phyloP scores from a whole-genome alignment of 1,284 basidiomycete species.

The Abortiporus biennis region DNA sequence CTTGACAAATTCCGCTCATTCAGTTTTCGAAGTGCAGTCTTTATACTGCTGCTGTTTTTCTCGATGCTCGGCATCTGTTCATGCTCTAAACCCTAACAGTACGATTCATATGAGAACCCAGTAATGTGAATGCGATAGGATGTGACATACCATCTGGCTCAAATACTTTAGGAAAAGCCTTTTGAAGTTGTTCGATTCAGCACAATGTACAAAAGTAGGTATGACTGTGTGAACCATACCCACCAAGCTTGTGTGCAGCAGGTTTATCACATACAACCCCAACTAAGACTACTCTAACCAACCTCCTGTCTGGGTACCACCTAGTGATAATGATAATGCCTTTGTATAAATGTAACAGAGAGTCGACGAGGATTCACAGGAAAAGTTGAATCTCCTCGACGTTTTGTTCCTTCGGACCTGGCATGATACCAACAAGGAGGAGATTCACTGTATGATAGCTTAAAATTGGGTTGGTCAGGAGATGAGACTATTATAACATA shows the following conservation, averaged over 20 bases:
- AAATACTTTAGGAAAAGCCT: neutral
- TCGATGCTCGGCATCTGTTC: constrained; percentile 6
- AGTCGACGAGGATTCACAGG: constrained; percentile 14
- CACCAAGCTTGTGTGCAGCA: constrained; percentile 24
- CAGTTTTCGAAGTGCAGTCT: constrained; percentile 5
- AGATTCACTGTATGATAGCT: constrained; percentile 14
- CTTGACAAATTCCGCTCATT: constrained; percentile 15
- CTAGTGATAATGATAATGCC: constrained; percentile 15
- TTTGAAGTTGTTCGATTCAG: neutral
- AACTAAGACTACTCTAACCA: constrained; percentile 19
- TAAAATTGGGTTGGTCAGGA: neutral
- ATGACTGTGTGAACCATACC: constrained; percentile 24
- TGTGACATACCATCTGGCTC: neutral
- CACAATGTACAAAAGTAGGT: neutral
- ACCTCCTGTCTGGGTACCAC: constrained; percentile 12
- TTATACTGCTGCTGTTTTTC: constrained; percentile 14
- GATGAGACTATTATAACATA: neutral
- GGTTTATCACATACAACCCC: constrained; percentile 27
- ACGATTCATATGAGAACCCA: constrained; percentile 12
- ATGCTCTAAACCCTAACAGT: constrained; percentile 13
- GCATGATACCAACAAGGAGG: constrained; percentile 11
- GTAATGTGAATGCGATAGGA: neutral
- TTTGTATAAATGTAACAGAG: constrained; percentile 16
- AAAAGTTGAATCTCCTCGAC: constrained; percentile 17
- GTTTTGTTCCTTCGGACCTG: constrained; percentile 16